phyloP scores from a whole-genome alignment of 73 alveolate genomes.

The Durusdinium trenchii region DNA sequence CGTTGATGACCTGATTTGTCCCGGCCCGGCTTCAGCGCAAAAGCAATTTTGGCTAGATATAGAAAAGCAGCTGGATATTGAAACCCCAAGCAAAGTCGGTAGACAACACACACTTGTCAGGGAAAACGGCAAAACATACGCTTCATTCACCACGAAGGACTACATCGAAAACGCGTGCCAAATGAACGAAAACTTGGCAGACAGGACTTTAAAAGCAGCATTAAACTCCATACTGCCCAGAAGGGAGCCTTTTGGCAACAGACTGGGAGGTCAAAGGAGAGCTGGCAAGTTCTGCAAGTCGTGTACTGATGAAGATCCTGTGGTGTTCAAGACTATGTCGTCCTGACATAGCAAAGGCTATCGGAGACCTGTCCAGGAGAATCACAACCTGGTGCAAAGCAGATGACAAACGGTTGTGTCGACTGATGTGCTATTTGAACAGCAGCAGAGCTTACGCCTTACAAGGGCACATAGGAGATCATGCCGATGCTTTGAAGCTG shows the following conservation, averaged over 20 bases:
- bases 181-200: neutral
- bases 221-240: neutral
- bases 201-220: neutral
- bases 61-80: neutral
- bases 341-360: constrained; percentile 3
- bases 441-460: neutral
- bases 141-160: neutral
- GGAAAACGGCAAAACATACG: neutral
- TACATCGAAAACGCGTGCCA: neutral
- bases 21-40: neutral
- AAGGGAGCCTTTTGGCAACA: neutral
- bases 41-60: neutral
- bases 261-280: neutral
- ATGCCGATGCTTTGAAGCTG: neutral
- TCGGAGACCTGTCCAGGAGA: neutral
- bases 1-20: neutral
- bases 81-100: neutral
- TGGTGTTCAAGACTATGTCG: constrained; percentile 2
- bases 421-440: neutral
- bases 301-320: neutral
- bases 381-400: constrained; percentile 10
- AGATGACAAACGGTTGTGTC: neutral
- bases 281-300: neutral
- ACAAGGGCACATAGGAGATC: neutral
- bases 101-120: neutral